These are phyloP conservation scores for Colletotrichum melonis DNA, from an alignment of 2,329 filamentous ascomycete species.

Conservation along the genomic window DNA sequence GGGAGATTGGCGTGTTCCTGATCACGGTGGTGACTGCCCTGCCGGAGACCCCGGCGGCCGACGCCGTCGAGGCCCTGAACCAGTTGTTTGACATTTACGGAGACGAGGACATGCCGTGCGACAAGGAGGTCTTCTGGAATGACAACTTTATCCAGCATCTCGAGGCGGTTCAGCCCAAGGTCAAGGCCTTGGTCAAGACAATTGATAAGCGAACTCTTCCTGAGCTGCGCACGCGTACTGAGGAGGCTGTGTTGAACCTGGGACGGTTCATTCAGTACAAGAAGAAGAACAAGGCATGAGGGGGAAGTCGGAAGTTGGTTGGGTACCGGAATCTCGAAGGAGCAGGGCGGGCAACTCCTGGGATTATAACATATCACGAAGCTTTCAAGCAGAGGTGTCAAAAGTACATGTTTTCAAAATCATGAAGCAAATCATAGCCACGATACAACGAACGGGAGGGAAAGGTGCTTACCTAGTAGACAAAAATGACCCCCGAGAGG, in stretches of 20 bases:
- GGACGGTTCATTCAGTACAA: slow-evolving; percentile 73
- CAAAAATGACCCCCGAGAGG: background rate
- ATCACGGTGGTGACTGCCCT: slow-evolving; percentile 63
- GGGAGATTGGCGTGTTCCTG: slow-evolving; percentile 73
- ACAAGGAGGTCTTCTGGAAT: slow-evolving; percentile 73
- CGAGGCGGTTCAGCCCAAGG: slow-evolving; percentile 64
- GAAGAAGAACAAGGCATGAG: slow-evolving; percentile 61
- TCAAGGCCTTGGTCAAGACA: slow-evolving; percentile 66
- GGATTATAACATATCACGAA: background rate
- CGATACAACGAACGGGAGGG: slow-evolving; percentile 9
- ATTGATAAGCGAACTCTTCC: slow-evolving; percentile 69
- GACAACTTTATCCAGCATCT: slow-evolving; percentile 70
- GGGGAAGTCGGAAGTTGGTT: background rate
- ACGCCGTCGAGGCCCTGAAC: slow-evolving; percentile 73
- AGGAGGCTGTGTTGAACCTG: slow-evolving; percentile 72
- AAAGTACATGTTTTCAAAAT: slow-evolving; percentile 19
- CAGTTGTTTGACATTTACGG: slow-evolving; percentile 76
- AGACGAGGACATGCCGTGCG: slow-evolving; percentile 68
- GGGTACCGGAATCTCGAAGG: background rate
- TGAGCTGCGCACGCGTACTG: slow-evolving; percentile 69
- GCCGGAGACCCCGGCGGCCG: slow-evolving; percentile 65
- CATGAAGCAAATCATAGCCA: slow-evolving; percentile 23
- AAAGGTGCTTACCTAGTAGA: slow-evolving; percentile 30
- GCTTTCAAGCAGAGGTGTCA: background rate
- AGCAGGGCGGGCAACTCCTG: background rate